Evolutionary conservation across 441 rosid genomes (phyloP).

Genomic region (Gossypium lobatum): DNA sequence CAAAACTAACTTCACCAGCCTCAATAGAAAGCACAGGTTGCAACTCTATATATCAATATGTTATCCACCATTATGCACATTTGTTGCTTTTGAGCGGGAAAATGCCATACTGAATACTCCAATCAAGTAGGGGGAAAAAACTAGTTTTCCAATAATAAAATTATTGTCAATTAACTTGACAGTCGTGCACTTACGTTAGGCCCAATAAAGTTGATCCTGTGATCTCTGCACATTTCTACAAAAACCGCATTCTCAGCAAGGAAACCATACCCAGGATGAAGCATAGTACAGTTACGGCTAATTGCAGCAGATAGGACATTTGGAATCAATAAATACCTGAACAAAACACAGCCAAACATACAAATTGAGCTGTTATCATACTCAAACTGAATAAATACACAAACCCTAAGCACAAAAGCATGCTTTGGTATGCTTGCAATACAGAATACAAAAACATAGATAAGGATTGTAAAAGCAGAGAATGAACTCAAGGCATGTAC

Average conservation of each 20-base stretch:
- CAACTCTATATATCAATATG: neutral
- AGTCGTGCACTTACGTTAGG: slow-evolving; percentile 60
- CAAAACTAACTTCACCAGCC: neutral
- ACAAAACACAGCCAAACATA: slow-evolving; percentile 12
- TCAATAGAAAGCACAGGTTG: neutral
- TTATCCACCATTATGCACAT: neutral
- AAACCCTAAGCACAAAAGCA: neutral
- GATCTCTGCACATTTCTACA: slow-evolving; percentile 93
- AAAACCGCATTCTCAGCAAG: slow-evolving; percentile 92
- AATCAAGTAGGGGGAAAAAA: neutral
- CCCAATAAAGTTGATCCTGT: slow-evolving; percentile 88
- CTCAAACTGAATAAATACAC: neutral
- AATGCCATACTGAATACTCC: neutral
- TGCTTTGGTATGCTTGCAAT: neutral
- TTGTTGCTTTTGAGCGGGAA: neutral
- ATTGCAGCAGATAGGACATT: slow-evolving; percentile 94
- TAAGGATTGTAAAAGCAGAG: neutral
- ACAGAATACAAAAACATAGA: neutral
- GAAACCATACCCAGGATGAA: slow-evolving; percentile 98
- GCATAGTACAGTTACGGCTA: slow-evolving; percentile 85
- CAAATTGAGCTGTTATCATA: neutral
- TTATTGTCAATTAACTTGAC: neutral
- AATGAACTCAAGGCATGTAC: neutral
- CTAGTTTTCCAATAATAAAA: neutral
- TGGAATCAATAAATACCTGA: slow-evolving; percentile 74